Base-by-base conservation (phyloP, 2,329 filamentous ascomycete genomes). In the Tolypocladium endophyticum region DNA sequence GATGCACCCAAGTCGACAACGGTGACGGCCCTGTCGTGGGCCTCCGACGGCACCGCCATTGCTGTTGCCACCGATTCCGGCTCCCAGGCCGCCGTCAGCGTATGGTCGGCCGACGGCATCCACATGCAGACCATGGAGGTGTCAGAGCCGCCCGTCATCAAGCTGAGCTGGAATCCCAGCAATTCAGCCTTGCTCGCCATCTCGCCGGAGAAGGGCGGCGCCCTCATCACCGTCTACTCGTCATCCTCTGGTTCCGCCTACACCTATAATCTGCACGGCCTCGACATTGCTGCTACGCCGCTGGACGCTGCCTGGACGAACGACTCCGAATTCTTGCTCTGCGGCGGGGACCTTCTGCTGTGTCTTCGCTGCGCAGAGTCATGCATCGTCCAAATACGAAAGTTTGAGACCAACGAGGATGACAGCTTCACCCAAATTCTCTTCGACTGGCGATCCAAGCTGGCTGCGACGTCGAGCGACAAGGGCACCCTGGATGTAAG, bases 1-100 rank as follows among this genome's bases (percentile, higher is more conserved):
- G 79, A 81, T 54, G 74, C 79, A 25, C 77, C 79, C n/a, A 71
- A 73, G 55, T 76, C 77, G 60, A 79, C 82, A 1, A 82, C 78
- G 1, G 79, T 85, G 36, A 84, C 81, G 18, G 81, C 83, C 56
- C 76, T 87, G 69, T 78, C 84, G 54, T 87, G 85, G 85, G 82
- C 82, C 38, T 77, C 75, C 43, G 78, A 83, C 63, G 84, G 84
- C 33, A 73, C 74, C 2, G 73, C 76, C 38, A 79, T 87, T 64
- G 84, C 84, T 9, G 70, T 87, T 12, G 82, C 84, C 35, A 82
- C 80, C 20, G 83, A 87, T 59, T 75, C 78, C 4, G 80, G 77
- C 25, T 78, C 75, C 43, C 65, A 71, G 45, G 81, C 81, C 55
- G 78, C 80, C 3, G 77, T 87, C 28, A 80, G 79, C 60, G 77